Evolutionary conservation across 2,329 filamentous ascomycete species (phyloP), one percentile per base, ranked within the genome.

Genomic region (Microdochium bolleyi): DNA sequence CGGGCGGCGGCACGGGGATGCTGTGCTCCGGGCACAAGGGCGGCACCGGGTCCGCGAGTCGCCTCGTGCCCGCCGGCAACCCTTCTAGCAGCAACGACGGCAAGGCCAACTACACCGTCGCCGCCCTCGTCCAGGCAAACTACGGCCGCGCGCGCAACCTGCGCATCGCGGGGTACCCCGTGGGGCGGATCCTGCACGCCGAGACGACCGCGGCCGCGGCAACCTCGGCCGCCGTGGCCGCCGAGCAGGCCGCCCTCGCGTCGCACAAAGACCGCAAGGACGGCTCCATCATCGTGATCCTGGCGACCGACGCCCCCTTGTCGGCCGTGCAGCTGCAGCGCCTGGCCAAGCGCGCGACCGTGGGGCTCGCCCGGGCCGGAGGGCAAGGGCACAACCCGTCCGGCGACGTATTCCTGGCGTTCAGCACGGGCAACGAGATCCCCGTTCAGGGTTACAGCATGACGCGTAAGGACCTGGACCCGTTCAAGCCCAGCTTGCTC

Each of bases 1-100:
- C 76, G 1, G 84, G 84, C 2, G 84, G 84, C 19, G 84, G 84
- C n/a, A 83, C 83, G 0, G 83, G 83, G 14, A 86, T 87, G 82
- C 74, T 82, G 37, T 84, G 80, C 60, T 81, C 85, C 60, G 76
- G 76, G 56, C 85, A 82, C 70, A 86, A 87, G 62, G 84, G 82
- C 34, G 84, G 84, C 0, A 88, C 84, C 0, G 84, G 84, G 1
- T 83, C 77, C 1, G 78, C 77, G 58, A 83, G 77, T 49, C 75
- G 84, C 24, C 57, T 81, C 8, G 74, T 87, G n/a, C 65, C 69
- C 2, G 77, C 71, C 24, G 70, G 71, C 48, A 52, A 49, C 13
- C 55, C 60, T 3, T 64, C 62, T 1, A 62, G 60, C 2, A 60
- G 59, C n/a, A 64, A 60, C n/a, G 19, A 10, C 41, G 19, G 14